A percentile compares a stretch with the other conserved stretches of the same genome.
Conservation (phyloP, 1,284 basidiomycete genomes). For the Irpex sp. region DNA sequence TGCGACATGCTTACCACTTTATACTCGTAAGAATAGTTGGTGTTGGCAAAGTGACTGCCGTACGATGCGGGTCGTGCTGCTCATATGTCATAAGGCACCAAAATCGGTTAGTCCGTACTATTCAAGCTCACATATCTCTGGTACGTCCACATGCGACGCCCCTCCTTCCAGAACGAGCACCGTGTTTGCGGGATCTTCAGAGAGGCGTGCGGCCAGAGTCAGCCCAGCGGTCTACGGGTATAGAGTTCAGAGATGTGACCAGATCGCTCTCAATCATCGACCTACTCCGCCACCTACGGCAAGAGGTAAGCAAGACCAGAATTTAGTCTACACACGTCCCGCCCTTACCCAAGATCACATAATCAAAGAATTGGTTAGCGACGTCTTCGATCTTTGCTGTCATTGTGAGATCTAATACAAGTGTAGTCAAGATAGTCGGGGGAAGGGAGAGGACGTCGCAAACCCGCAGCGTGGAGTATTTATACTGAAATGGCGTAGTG, state of each 20-base stretch:
- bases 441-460: background rate
- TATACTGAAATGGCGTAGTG: background rate
- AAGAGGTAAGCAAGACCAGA: background rate
- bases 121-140: conserved; percentile 17
- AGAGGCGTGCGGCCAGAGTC: conserved; percentile 42
- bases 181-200: conserved; percentile 36
- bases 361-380: conserved; percentile 26
- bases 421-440: background rate
- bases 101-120: background rate
- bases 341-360: conserved; percentile 24
- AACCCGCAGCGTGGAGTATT: background rate
- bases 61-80: conserved; percentile 25
- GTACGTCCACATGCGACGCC: conserved; percentile 21
- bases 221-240: conserved; percentile 35
- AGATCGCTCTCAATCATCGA: background rate
- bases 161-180: conserved; percentile 34
- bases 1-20: conserved; percentile 19
- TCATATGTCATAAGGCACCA: background rate
- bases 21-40: conserved; percentile 24
- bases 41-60: conserved; percentile 25
- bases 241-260: background rate
- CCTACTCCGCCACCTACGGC: conserved; percentile 12
- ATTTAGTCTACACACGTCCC: conserved; percentile 9
- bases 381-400: conserved; percentile 19
- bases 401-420: conserved; percentile 12